phyloP scores from a whole-genome alignment of 495 filamentous ascomycete genomes.

The Penicillium macrosclerotiorum region DNA sequence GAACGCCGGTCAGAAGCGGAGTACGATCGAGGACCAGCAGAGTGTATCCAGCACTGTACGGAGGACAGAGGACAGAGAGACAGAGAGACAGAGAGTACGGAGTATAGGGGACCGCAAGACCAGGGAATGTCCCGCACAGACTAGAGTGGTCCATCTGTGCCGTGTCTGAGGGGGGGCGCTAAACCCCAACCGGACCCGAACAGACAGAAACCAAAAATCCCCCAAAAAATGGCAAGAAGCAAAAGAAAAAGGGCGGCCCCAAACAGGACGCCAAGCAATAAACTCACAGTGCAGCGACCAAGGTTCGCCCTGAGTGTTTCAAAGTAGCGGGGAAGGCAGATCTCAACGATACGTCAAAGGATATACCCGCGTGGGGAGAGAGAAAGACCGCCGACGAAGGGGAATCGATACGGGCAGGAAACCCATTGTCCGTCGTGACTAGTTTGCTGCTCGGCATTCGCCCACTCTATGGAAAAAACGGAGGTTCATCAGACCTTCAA shows the following conservation, averaged over 20 bases:
- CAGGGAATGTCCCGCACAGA: conserved; percentile 25
- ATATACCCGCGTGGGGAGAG: conserved; percentile 34
- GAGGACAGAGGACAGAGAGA: background rate
- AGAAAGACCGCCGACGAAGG: background rate
- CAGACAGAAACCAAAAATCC: conserved; percentile 15
- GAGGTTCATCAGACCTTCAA: no score
- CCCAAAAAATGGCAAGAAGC: conserved; percentile 6
- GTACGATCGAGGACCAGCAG: no score
- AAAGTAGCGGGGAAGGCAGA: conserved; percentile 41
- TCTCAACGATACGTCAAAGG: conserved; percentile 42
- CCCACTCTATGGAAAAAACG: no score
- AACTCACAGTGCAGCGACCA: conserved; percentile 36
- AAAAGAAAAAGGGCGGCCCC: conserved; percentile 19
- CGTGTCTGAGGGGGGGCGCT: conserved; percentile 21
- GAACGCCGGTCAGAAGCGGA: conserved; percentile 12
- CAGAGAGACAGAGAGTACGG: background rate
- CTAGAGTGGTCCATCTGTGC: conserved; percentile 26
- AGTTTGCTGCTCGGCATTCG: no score
- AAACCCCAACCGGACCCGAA: conserved; percentile 1
- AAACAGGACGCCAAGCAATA: conserved; percentile 37
- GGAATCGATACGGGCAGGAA: no score
- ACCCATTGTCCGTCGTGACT: no score
- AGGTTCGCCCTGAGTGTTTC: conserved; percentile 41
- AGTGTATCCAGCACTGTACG: no score
- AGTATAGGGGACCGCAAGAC: background rate